Evolutionary conservation across 2,329 filamentous ascomycete genomes (phyloP).

Genomic region (Geoglossum cookeanum): DNA sequence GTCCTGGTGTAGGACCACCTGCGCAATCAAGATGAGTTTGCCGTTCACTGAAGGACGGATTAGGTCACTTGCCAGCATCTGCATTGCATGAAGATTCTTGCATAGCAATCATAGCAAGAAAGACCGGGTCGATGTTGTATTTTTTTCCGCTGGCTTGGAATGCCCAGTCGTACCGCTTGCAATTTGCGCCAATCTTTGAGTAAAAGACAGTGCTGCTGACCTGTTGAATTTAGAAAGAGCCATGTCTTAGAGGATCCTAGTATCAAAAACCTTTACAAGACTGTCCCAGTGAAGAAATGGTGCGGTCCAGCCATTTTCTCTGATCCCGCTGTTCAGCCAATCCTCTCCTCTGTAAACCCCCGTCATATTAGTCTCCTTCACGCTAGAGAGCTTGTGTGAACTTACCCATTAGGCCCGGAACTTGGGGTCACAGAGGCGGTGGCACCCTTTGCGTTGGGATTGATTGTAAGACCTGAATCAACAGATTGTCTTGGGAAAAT

Average conservation of each 20-base stretch:
- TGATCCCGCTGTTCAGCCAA: slow-evolving; percentile 17
- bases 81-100: slow-evolving; percentile 21
- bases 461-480: neutral
- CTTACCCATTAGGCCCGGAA: slow-evolving; percentile 7
- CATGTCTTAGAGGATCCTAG: too few species aligned
- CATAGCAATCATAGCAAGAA: slow-evolving; percentile 20
- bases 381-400: neutral
- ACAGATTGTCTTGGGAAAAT: too few species aligned
- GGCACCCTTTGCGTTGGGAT: slow-evolving; percentile 6
- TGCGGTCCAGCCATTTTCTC: slow-evolving; percentile 17
- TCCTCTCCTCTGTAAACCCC: slow-evolving; percentile 14
- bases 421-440: slow-evolving; percentile 8
- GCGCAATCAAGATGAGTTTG: too few species aligned
- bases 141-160: slow-evolving; percentile 17
- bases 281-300: slow-evolving; percentile 18
- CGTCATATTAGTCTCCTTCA: slow-evolving; percentile 6
- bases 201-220: slow-evolving; percentile 15
- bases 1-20: slow-evolving; percentile 18
- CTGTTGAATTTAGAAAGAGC: slow-evolving; percentile 9
- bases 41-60: too few species aligned
- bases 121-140: slow-evolving; percentile 18
- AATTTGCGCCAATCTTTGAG: slow-evolving; percentile 12
- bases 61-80: slow-evolving; percentile 8
- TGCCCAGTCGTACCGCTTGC: slow-evolving; percentile 18
- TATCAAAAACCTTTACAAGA: neutral